A percentile compares a stretch with the other conserved stretches of the same genome.
These are phyloP conservation scores for Penicillium sp. DNA, from an alignment of 2,329 filamentous ascomycete genomes.

Conservation along the genomic window DNA sequence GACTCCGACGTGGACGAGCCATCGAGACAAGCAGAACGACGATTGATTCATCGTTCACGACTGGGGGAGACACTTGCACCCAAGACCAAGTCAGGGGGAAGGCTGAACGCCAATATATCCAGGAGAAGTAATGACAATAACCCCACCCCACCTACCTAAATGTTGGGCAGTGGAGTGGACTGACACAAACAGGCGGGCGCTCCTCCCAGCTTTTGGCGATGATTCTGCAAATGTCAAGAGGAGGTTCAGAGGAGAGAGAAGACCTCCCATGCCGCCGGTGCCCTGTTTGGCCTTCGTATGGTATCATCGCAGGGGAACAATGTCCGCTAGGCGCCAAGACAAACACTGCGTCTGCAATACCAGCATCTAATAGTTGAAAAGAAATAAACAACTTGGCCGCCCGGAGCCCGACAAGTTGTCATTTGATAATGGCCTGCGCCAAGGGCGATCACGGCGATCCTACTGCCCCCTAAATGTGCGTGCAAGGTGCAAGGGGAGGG, in stretches of 20 bases:
- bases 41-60: neutral
- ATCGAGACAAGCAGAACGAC: neutral
- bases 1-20: neutral
- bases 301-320: neutral
- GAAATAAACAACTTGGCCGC: constrained; percentile 1
- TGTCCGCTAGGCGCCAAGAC: constrained; percentile 18
- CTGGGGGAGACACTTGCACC: neutral
- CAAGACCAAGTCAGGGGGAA: constrained; percentile 1
- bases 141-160: constrained; percentile 4
- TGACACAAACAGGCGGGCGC: neutral
- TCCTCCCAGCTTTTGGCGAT: constrained; percentile 2
- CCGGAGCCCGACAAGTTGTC: constrained; percentile 1
- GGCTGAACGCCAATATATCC: neutral
- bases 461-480: neutral
- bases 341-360: constrained; percentile 1
- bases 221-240: neutral
- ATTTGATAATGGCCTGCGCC: constrained; percentile 23
- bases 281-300: neutral
- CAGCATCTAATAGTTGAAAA: constrained; percentile 3
- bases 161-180: neutral
- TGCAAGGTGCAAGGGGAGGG: constrained; percentile 1
- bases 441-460: constrained; percentile 30
- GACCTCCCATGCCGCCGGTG: neutral
- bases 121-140: neutral
- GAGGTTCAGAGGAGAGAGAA: constrained; percentile 5